These are phyloP conservation scores for Pseudogymnoascus sp. DNA, from an alignment of 2,329 filamentous ascomycete genomes.

Conservation along the genomic window DNA sequence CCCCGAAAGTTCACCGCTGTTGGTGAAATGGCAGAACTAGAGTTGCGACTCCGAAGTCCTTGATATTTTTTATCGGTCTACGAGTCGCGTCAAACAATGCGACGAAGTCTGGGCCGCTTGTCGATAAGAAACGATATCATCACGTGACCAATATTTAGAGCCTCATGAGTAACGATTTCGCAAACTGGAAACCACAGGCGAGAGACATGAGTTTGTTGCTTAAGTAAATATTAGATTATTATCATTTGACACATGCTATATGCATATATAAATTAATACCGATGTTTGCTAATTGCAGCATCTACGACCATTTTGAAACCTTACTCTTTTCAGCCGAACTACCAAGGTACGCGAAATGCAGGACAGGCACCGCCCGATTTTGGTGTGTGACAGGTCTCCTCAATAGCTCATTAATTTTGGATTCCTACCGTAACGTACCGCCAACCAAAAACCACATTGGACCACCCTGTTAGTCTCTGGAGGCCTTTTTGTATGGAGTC, in stretches of 20 bases:
- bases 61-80: not conserved
- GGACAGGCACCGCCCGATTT: conserved; percentile 5
- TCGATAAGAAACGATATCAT: conserved; percentile 2
- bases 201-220: not conserved
- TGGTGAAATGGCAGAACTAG: conserved; percentile 2
- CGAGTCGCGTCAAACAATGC: conserved; percentile 6
- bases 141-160: not conserved
- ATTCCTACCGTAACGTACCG: not conserved
- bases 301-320: not conserved
- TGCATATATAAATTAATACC: not conserved
- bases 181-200: not conserved
- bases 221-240: not conserved
- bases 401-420: conserved; percentile 1
- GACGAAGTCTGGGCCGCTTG: not conserved
- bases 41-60: conserved; percentile 6
- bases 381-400: not conserved
- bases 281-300: not conserved
- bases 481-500: not conserved
- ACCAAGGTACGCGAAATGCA: conserved; percentile 4
- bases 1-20: not conserved
- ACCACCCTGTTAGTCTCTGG: too few species aligned
- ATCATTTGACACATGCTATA: not conserved
- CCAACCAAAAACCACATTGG: not conserved
- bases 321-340: not conserved
- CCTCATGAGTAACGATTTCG: not conserved